Percentiles rank a stretch among this genome's conserved stretches.
phyloP scores from a whole-genome alignment of 257 asterid genomes.

The Solanum acaule region DNA sequence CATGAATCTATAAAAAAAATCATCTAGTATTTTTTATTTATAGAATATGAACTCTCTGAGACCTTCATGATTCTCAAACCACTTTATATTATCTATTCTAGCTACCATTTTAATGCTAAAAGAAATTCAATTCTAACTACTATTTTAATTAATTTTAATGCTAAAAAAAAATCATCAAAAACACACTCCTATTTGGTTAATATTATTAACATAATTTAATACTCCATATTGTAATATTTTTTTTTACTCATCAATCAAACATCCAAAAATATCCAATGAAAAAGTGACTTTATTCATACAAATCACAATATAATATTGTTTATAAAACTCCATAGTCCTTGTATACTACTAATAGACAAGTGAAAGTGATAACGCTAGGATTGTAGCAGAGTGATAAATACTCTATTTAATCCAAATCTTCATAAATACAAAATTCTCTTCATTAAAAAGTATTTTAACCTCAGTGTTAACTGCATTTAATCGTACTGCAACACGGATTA shows the following conservation, averaged over 20 bases:
- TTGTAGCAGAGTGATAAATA: background rate
- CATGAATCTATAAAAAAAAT: background rate
- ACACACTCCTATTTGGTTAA: background rate
- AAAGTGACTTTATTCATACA: background rate
- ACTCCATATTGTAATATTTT: background rate
- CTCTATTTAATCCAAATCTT: fast-evolving
- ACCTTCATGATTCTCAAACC: background rate
- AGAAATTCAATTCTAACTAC: background rate
- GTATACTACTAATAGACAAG: background rate
- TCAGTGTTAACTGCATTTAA: too few relatives aligned
- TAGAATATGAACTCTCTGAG: fast-evolving
- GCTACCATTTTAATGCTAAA: background rate
- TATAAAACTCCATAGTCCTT: background rate
- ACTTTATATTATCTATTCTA: background rate
- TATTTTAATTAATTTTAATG: background rate
- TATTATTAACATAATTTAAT: background rate
- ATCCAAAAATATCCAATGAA: background rate
- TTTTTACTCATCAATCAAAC: background rate
- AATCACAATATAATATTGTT: background rate
- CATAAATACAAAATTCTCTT: too few relatives aligned
- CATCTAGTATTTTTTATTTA: background rate
- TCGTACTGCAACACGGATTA: background rate
- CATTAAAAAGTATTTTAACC: fast-evolving
- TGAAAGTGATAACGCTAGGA: too few relatives aligned
- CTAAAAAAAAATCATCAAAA: background rate